Evolutionary conservation across 768 basidiomycete genomes (phyloP), one percentile per base, ranked within the genome.

Genomic region (Russula emetica): DNA sequence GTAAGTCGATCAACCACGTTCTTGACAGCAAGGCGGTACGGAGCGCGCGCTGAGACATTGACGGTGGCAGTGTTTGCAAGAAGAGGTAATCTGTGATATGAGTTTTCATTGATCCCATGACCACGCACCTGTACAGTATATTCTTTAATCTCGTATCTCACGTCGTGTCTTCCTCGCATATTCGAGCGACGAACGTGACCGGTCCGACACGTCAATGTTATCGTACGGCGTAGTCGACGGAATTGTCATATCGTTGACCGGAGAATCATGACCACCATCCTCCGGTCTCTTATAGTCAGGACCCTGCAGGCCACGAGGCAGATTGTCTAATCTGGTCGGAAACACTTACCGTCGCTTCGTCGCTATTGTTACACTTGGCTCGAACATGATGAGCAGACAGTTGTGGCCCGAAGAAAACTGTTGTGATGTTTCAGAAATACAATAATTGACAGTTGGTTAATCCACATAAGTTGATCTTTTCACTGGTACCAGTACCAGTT

Each of bases 181-280:
- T 38, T 52, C 51, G 34, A 44, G 36, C 14, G 11, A 34, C 10
- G 20, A 30, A 52, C 44, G 13, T 44, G 18, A 40, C 45, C 45
- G 62, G 62, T 20, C 18, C 30, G 16, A 7, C 38, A 49, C 20
- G 5, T 44, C 14, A 47, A 40, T 26, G 32, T 13, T 59, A 55
- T 40, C 49, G 20, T 34, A 26, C 14, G 32, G 32, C 47, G 34
- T 40, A 8, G 20, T 52, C 13, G 13, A 50, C 51, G 30, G 20
- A 28, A 26, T 58, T 53, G 49, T 40, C 50, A 52, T 47, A 34
- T 26, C 32, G 22, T 42, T 9, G 3, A 47, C 60, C 60, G 54
- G 60, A 26, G 60, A 11, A 55, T 47, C 34, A n/a, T n/a, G n/a
- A n/a, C n/a, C n/a, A n/a, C n/a, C n/a, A 55, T 3, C 44, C 13